Base-by-base conservation (phyloP, 2,329 filamentous ascomycete genomes). In the Aureobasidium lini region DNA sequence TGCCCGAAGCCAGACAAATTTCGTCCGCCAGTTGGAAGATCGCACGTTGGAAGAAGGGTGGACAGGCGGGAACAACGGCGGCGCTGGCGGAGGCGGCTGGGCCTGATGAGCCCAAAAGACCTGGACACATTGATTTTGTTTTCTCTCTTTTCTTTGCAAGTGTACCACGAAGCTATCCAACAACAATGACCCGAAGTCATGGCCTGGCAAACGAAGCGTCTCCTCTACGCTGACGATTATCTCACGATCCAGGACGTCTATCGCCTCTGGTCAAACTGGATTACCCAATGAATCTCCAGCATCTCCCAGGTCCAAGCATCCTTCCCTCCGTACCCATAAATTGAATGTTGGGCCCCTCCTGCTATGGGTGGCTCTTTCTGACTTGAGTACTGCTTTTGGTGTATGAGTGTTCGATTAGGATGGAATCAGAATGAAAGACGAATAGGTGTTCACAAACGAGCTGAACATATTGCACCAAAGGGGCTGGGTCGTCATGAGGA, bases 1-100 rank as follows among this genome's bases (percentile, higher is more conserved):
- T 39, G 62, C 43, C 83, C 47, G 83, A 85, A 65, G 77, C 66
- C 46, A 81, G 80, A 81, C 91, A 43, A 93, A 97, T 70, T 96
- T 99, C 70, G 95, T 99, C 67, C 85, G 94, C 59, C 96, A 89
- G 63, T 78, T 99, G 63, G 94, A 99, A 75, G 94, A 97, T 75
- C 84, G 94, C 37, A 96, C 92, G 1, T 77, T 97, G 59, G 93
- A 96, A 72, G 93, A 97, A 73, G 90, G 91, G 1, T 96, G 70
- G 70, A 70, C 64, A 43, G 66, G 68, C 18, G 64, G 65, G 10
- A 49, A 53, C 91, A 70, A 89, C 91, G 32, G 32, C 4, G 49
- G 49, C 29, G 23, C 15, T 16, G 57, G 53, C 8, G 44, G 59
- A 46, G 59, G 58, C 16, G 42, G 59, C 10, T 59, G 61, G 61